Evolutionary conservation across 2,329 filamentous ascomycete species (phyloP).

Genomic region (Epichloe uncinata): DNA sequence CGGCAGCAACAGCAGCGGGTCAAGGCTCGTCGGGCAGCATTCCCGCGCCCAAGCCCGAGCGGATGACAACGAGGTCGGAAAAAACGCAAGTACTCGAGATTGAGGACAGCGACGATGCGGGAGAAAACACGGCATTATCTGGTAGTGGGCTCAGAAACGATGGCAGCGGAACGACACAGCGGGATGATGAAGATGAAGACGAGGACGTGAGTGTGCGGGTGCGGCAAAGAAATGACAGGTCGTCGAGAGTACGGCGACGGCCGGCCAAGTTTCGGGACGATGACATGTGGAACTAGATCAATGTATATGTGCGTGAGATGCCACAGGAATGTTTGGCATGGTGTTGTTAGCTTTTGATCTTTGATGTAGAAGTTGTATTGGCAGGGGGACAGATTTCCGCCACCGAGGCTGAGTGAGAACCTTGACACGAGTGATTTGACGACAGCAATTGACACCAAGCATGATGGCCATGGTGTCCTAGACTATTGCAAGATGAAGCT

Average conservation of each 20-base stretch:
- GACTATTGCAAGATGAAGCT: too few species aligned
- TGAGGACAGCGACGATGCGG: constrained; percentile 16
- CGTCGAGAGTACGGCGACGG: constrained; percentile 18
- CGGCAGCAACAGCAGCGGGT: background rate
- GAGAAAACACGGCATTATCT: background rate
- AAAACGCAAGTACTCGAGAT: constrained; percentile 12
- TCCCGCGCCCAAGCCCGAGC: constrained; percentile 1
- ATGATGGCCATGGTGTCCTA: too few species aligned
- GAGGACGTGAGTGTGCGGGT: constrained; percentile 20
- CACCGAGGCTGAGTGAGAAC: background rate
- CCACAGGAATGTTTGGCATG: background rate
- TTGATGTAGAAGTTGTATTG: too few species aligned
- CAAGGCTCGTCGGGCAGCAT: background rate
- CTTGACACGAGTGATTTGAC: background rate
- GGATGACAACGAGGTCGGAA: background rate
- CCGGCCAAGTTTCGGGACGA: constrained; percentile 25
- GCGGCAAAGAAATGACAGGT: constrained; percentile 14
- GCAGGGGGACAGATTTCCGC: background rate
- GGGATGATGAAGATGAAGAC: constrained; percentile 8
- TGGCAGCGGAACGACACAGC: background rate
- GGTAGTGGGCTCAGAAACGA: background rate
- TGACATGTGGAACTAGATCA: constrained; percentile 13
- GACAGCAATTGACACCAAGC: too few species aligned
- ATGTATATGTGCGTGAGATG: background rate
- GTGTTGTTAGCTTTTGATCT: too few species aligned